phyloP scores from a whole-genome alignment of 1,284 basidiomycete genomes.

The Sutorius eximius region DNA sequence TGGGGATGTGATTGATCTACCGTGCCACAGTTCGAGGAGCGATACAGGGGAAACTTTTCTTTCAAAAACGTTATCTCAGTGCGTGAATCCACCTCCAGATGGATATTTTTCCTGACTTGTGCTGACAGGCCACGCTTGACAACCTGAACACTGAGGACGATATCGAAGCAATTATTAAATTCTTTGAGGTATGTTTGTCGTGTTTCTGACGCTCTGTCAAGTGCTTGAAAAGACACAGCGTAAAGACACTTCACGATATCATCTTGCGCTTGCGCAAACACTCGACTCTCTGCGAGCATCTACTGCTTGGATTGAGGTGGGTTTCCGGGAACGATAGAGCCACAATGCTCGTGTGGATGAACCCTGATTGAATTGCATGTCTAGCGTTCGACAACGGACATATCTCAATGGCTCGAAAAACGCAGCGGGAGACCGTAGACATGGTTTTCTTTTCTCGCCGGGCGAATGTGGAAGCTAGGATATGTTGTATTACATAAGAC shows the following conservation, averaged over 20 bases:
- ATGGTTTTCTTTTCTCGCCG: not conserved
- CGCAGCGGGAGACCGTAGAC: constrained; percentile 22
- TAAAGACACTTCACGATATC: constrained; percentile 66
- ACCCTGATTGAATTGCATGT: not conserved
- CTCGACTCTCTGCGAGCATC: constrained; percentile 65
- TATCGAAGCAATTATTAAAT: constrained; percentile 60
- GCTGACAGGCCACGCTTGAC: constrained; percentile 53
- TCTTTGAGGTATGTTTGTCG: constrained; percentile 56
- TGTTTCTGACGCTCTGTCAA: not conserved
- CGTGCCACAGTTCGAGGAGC: constrained; percentile 57
- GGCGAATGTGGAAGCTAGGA: not conserved
- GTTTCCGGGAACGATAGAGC: constrained; percentile 10
- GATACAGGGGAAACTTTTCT: constrained; percentile 70
- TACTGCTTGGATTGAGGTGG: constrained; percentile 59
- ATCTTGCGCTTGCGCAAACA: constrained; percentile 62
- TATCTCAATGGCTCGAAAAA: constrained; percentile 59
- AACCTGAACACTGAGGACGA: constrained; percentile 71
- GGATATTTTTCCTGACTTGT: not conserved
- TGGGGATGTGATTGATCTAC: constrained; percentile 20
- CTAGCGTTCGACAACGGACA: constrained; percentile 57
- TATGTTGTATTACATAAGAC: constrained; percentile 20
- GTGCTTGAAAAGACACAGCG: constrained; percentile 38
- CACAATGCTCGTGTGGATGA: not conserved
- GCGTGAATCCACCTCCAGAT: constrained; percentile 19
- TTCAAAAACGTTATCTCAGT: constrained; percentile 53